Percentiles rank a stretch among this genome's conserved stretches.
Conservation (phyloP, 306 rosid species). For the Vigna reflexopilosa region DNA sequence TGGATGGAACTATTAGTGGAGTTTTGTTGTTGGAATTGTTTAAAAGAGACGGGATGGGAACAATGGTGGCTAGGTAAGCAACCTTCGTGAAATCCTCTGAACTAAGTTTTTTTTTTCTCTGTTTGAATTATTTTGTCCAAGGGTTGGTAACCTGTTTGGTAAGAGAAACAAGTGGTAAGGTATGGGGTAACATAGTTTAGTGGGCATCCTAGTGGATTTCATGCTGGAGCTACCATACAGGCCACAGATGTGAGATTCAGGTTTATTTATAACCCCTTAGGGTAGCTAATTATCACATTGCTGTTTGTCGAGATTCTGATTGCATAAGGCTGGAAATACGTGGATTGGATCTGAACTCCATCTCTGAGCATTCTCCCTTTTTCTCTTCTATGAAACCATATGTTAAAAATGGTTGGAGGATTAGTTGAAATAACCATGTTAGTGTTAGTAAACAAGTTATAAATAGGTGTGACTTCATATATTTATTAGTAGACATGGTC, state of each 20-base stretch:
- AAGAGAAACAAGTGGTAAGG: constrained; percentile 8
- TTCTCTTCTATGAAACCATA: constrained; percentile 9
- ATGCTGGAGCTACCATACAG: constrained; percentile 5
- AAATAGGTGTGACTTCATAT: not conserved
- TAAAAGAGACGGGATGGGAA: constrained; percentile 98
- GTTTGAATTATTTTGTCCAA: constrained; percentile 12
- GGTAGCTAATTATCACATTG: constrained; percentile 20
- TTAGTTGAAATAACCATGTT: constrained; percentile 25
- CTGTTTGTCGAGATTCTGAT: constrained; percentile 29
- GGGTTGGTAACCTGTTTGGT: constrained; percentile 28
- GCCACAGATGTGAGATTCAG: constrained; percentile 12
- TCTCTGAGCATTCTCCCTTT: constrained; percentile 30
- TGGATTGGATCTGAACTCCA: constrained; percentile 36
- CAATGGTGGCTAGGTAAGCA: constrained; percentile 97
- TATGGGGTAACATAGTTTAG: constrained; percentile 21
- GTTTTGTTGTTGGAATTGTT: constrained; percentile 92
- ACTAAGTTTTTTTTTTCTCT: constrained; percentile 19
- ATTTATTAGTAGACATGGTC: not conserved
- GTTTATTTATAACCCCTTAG: not conserved
- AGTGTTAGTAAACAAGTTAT: constrained; percentile 22
- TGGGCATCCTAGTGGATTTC: constrained; percentile 11
- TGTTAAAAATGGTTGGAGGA: constrained; percentile 14
- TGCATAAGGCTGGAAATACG: constrained; percentile 25
- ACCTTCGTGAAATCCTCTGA: constrained; percentile 24
- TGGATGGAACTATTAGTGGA: constrained; percentile 94